Conservation (phyloP, 1,139 yeast species). For the Geotrichum reessii region DNA sequence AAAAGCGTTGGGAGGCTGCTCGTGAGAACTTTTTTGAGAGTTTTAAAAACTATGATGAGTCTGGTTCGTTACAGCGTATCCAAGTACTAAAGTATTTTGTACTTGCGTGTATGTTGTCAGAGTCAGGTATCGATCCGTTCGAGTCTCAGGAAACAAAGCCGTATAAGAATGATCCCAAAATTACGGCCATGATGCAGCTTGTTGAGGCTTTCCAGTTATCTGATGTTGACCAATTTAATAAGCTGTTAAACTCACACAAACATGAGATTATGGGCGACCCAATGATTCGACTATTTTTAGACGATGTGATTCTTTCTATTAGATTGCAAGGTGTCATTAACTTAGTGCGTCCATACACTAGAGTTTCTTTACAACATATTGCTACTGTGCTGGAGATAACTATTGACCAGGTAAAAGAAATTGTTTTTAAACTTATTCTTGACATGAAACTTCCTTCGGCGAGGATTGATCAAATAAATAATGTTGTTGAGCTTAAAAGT, state of each 20-base stretch:
- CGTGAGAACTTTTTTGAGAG: conserved; percentile 63
- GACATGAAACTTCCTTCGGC: conserved; percentile 43
- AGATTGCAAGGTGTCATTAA: conserved; percentile 37
- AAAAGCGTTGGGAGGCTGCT: conserved; percentile 56
- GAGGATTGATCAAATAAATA: conserved; percentile 38
- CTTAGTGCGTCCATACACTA: conserved; percentile 39
- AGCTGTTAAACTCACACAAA: conserved; percentile 28
- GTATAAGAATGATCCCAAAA: conserved; percentile 38
- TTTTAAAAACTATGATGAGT: conserved; percentile 73
- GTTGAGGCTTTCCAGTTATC: conserved; percentile 38
- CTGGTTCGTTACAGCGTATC: conserved; percentile 56
- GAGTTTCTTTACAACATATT: conserved; percentile 34
- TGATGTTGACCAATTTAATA: conserved; percentile 37
- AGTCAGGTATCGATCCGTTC: conserved; percentile 61
- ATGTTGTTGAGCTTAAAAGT: background rate
- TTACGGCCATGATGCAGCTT: conserved; percentile 37
- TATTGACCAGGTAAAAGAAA: conserved; percentile 38
- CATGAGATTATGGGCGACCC: conserved; percentile 30
- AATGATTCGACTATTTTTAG: conserved; percentile 30
- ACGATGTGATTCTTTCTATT: conserved; percentile 34
- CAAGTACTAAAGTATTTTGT: conserved; percentile 56
- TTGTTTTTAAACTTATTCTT: conserved; percentile 42
- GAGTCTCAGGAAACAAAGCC: conserved; percentile 46
- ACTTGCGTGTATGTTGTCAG: conserved; percentile 58
- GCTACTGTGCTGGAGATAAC: conserved; percentile 29